Percentiles rank a stretch among this genome's conserved stretches.
phyloP scores from a whole-genome alignment of 208 protist genomes.

The Leishmania lainsoni region DNA sequence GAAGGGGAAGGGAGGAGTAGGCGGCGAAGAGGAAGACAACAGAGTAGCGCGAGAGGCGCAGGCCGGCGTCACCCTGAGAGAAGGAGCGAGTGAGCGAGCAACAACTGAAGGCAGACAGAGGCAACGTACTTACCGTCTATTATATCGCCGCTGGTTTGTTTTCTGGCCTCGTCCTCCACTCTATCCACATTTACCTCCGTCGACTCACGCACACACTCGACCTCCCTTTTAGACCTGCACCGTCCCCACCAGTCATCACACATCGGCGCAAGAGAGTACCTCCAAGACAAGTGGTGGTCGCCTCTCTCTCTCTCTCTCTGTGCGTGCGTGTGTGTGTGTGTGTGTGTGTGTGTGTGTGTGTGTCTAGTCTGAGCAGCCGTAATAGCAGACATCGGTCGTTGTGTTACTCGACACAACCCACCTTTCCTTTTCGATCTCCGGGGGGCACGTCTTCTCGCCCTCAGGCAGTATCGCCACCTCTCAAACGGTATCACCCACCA shows the following conservation, averaged over 20 bases:
- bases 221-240: too few species aligned
- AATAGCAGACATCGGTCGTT: conserved; percentile 3
- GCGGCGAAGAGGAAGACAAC: background rate
- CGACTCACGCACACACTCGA: too few species aligned
- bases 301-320: too few species aligned
- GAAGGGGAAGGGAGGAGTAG: background rate
- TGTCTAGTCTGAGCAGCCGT: background rate
- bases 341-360: conserved; percentile 11
- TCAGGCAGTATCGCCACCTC: background rate
- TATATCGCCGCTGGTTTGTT: too few species aligned
- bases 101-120: too few species aligned
- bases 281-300: too few species aligned
- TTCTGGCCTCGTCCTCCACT: too few species aligned
- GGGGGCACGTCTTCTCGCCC: background rate
- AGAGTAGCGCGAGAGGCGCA: background rate
- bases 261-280: too few species aligned
- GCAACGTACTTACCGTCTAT: too few species aligned
- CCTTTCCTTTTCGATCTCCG: background rate
- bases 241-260: too few species aligned
- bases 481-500: background rate
- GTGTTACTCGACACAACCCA: conserved; percentile 4
- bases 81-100: background rate
- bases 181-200: too few species aligned
- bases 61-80: background rate
- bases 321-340: background rate